phyloP scores from a whole-genome alignment of 169 alveolate genomes.

The Plasmodium vivax region DNA sequence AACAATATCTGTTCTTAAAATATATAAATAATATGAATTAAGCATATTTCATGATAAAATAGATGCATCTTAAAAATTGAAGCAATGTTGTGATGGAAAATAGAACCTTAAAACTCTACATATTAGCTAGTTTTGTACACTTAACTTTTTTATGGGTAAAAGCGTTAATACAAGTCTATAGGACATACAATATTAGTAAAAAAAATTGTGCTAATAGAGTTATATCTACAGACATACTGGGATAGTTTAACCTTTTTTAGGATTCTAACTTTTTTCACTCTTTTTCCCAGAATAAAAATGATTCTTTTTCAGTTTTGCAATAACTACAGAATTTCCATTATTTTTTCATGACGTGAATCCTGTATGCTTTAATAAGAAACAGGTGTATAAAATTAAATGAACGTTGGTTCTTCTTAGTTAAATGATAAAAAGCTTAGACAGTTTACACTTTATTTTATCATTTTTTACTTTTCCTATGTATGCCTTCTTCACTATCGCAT shows the following conservation, averaged over 20 bases:
- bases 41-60: background rate
- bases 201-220: background rate
- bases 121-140: background rate
- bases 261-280: background rate
- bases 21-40: background rate
- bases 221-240: background rate
- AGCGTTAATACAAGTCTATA: background rate
- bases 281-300: background rate
- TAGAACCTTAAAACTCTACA: background rate
- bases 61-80: conserved; percentile 5
- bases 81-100: background rate
- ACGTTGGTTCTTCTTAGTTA: background rate
- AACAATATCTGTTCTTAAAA: background rate
- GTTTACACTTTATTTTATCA: background rate
- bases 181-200: background rate
- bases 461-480: background rate
- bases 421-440: background rate
- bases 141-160: background rate
- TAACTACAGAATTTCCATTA: background rate
- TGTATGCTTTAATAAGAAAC: background rate
- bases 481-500: background rate
- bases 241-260: background rate
- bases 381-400: background rate
- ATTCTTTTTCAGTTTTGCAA: background rate
- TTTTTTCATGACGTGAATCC: background rate